Evolutionary conservation across 495 filamentous ascomycete species (phyloP).

Genomic region (Massariosphaeria phaeospora): DNA sequence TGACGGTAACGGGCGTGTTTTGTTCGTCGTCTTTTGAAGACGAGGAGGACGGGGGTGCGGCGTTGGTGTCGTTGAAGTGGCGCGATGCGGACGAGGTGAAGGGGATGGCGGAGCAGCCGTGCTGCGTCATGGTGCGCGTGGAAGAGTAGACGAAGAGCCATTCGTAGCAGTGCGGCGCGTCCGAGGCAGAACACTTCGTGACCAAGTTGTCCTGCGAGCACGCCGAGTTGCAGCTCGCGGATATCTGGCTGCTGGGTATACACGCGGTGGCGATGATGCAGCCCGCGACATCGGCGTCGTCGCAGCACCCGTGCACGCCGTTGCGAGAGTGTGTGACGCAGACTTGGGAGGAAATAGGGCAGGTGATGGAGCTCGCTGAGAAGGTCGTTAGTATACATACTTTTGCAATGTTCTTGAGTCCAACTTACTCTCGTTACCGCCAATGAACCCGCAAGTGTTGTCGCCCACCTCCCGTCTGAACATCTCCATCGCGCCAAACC

Average conservation of each 20-base stretch:
- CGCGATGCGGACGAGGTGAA: conserved; percentile 23
- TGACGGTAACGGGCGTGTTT: too few species aligned
- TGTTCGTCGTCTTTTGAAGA: background rate
- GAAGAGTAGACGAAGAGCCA: conserved; percentile 26
- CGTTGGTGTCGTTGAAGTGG: background rate
- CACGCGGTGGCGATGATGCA: conserved; percentile 28
- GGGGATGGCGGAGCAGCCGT: conserved; percentile 21
- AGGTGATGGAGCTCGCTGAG: conserved; percentile 23
- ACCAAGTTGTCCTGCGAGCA: conserved; percentile 26
- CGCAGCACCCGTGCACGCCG: conserved; percentile 31
- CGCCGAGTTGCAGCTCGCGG: conserved; percentile 17
- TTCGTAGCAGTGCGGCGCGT: conserved; percentile 25
- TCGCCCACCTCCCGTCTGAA: conserved; percentile 22
- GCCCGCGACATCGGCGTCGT: conserved; percentile 5
- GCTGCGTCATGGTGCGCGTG: conserved; percentile 22
- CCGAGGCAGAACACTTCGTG: conserved; percentile 24
- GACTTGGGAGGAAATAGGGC: conserved; percentile 21
- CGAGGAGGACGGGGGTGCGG: background rate
- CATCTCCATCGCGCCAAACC: conserved; percentile 18
- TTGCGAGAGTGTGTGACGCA: conserved; percentile 31
- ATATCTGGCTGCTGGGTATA: conserved; percentile 20
- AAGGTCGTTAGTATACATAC: conserved; percentile 3
- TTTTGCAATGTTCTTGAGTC: background rate
- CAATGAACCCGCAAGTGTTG: conserved; percentile 28
- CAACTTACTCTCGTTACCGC: conserved; percentile 10